phyloP scores from a whole-genome alignment of 768 basidiomycete genomes.

The Boletus fagicola region DNA sequence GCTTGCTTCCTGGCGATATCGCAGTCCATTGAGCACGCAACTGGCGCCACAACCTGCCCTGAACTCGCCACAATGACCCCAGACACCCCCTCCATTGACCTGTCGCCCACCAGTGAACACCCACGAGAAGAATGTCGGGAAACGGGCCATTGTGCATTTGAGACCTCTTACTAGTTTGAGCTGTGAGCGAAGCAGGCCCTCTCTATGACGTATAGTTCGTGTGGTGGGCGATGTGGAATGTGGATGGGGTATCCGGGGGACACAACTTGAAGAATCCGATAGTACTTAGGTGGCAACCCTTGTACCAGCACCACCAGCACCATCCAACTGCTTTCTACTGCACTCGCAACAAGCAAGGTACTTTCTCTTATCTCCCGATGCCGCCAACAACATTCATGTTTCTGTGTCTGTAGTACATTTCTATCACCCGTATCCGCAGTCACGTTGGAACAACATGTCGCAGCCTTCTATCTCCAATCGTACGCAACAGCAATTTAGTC shows the following conservation, averaged over 20 bases:
- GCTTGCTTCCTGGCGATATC: constrained; percentile 9
- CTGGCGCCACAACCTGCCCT: constrained; percentile 28
- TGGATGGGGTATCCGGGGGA: constrained; percentile 21
- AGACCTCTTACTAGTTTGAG: neutral
- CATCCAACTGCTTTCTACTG: neutral
- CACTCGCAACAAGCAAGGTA: constrained; percentile 9
- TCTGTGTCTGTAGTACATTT: constrained; percentile 1
- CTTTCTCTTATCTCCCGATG: neutral
- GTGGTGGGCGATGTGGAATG: neutral
- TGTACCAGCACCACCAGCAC: constrained; percentile 18
- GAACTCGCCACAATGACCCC: constrained; percentile 22
- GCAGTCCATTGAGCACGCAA: neutral
- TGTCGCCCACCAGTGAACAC: constrained; percentile 9
- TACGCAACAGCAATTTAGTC: constrained; percentile 82
- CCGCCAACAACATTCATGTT: neutral
- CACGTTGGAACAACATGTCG: constrained; percentile 90
- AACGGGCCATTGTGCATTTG: too few species aligned
- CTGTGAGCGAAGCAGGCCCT: neutral
- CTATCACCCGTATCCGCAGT: constrained; percentile 26
- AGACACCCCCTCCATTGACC: constrained; percentile 10
- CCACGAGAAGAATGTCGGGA: neutral
- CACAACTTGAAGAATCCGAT: neutral
- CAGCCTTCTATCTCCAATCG: constrained; percentile 68
- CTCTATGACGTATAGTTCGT: neutral
- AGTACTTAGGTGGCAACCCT: neutral